Base-by-base conservation (phyloP, 176 grass and related monocot genomes). In the Poa annua region DNA sequence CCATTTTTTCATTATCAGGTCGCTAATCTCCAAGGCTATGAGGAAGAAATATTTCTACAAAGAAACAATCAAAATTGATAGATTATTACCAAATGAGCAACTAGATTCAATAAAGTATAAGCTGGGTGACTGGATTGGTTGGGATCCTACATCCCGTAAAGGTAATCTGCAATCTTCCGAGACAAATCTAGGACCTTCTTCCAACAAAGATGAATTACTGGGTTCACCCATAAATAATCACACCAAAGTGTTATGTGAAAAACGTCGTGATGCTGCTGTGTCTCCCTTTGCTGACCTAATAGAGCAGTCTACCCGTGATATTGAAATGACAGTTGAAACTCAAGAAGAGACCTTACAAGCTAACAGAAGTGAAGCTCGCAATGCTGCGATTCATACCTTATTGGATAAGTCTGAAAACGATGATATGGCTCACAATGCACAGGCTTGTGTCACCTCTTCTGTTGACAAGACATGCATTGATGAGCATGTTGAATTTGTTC, bases 11-110 rank as follows among this genome's bases (percentile, higher is more conserved):
- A 22, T 54, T 74, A 16, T 12, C 80, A 97, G 92, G 84, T 83
- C 81, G 60, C 76, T 97, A 35, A 35, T 97, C 71, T 81, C 75
- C 36, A 92, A 80, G 67, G 84, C 90, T 75, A 61, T 89, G 76
- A 94, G 88, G 89, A 97, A 89, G 81, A 97, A 97, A 65, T 82
- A 97, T 72, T 97, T 92, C 74, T 91, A 97, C 86, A 92, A 97
- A 68, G 88, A 88, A 91, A 91, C 95, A 69, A 94, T 97, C 47
- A 84, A 80, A 88, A 84, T 92, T 0, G 88, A 94, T 55, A 97
- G 90, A 80, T 62, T 92, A 16, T 61, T 85, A 50, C 90, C 84
- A 25, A 81, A 91, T 87, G 75, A 91, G 52, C 61, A 88, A 42
- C 86, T 69, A 22, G 66, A 85, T 32, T 83, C 65, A 25, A 63